Conservation (phyloP, 441 rosid species). For the Erodium trifolium region DNA sequence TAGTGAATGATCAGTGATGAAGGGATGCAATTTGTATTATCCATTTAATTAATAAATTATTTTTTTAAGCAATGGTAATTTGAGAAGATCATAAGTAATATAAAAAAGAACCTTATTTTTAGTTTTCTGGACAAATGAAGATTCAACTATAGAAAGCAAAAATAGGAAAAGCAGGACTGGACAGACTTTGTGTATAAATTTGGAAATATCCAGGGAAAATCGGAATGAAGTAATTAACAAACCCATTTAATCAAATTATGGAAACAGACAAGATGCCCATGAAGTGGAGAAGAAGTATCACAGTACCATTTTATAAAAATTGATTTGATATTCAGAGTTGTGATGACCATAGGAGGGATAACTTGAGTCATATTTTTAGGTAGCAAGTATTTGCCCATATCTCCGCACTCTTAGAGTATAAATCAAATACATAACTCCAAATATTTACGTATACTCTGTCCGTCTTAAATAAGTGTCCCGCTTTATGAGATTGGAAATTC, state of each 20-base stretch:
- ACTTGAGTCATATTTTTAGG: background rate
- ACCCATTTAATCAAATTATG: background rate
- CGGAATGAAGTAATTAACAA: background rate
- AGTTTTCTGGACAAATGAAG: background rate
- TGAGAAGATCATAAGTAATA: background rate
- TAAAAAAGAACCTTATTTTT: background rate
- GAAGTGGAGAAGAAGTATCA: background rate
- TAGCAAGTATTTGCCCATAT: background rate
- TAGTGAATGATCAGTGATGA: conserved; percentile 11
- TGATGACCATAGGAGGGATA: background rate
- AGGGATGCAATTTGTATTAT: background rate
- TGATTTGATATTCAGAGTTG: background rate
- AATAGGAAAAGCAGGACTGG: background rate
- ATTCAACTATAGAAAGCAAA: background rate
- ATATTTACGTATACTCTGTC: background rate
- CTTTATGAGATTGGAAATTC: background rate
- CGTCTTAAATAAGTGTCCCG: background rate
- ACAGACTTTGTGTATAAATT: background rate
- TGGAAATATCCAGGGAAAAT: background rate
- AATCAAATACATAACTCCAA: background rate
- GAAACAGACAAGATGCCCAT: background rate
- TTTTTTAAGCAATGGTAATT: background rate
- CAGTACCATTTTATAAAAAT: background rate
- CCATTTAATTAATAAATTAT: background rate
- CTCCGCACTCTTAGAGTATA: background rate